phyloP scores from a whole-genome alignment of 805 yeast species.

The Metschnikowia picachoensis region DNA sequence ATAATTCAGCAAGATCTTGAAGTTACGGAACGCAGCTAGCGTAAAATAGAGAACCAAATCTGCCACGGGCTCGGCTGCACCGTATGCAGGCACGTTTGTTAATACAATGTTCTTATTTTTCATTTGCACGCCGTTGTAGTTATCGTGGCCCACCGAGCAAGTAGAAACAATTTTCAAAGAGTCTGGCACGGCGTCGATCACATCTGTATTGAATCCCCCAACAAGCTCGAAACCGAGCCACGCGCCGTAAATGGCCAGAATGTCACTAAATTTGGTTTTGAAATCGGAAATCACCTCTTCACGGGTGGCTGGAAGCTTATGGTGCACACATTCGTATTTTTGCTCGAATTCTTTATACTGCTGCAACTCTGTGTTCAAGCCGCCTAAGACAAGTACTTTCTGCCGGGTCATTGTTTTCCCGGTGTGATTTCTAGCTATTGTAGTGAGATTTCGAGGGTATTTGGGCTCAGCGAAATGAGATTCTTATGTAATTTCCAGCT shows the following conservation, averaged over 20 bases:
- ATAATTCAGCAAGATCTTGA: constrained; percentile 42
- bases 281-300: constrained; percentile 42
- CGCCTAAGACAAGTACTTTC: constrained; percentile 48
- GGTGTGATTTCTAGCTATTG: too few relatives aligned
- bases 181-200: constrained; percentile 44
- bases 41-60: constrained; percentile 63
- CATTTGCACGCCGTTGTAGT: constrained; percentile 43
- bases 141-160: constrained; percentile 58
- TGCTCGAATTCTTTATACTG: constrained; percentile 42
- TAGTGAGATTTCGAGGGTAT: too few relatives aligned
- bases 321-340: constrained; percentile 36
- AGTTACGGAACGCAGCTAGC: constrained; percentile 57
- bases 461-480: too few relatives aligned
- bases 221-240: constrained; percentile 51
- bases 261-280: constrained; percentile 35
- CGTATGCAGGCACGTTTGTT: constrained; percentile 56
- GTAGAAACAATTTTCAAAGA: constrained; percentile 45
- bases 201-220: constrained; percentile 47
- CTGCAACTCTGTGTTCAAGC: constrained; percentile 42
- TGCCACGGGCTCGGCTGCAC: constrained; percentile 66
- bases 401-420: constrained; percentile 17
- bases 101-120: constrained; percentile 43
- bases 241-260: constrained; percentile 55
- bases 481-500: too few relatives aligned
- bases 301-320: constrained; percentile 37